Evolutionary conservation across 371 early-diverging fungal species (phyloP).

Genomic region (Saksenaea vasiformis): DNA sequence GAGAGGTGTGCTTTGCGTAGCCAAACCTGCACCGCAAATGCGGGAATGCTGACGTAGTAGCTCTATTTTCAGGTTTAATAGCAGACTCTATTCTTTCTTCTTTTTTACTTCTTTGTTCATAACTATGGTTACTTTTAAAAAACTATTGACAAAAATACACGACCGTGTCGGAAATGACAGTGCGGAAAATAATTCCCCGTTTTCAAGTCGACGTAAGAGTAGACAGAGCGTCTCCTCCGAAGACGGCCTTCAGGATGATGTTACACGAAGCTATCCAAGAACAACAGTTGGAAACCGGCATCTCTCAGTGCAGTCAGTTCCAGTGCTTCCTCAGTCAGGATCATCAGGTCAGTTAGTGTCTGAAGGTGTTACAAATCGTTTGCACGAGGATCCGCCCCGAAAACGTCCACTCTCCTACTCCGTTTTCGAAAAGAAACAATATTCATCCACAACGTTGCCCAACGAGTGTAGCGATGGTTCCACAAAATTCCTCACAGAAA

Average conservation of each 20-base stretch:
- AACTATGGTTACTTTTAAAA: background rate
- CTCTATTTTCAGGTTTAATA: too few species aligned
- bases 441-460: background rate
- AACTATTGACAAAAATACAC: background rate
- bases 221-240: background rate
- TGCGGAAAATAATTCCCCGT: background rate
- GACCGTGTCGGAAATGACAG: background rate
- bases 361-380: background rate
- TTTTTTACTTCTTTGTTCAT: background rate
- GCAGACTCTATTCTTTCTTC: background rate
- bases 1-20: too few species aligned
- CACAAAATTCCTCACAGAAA: background rate
- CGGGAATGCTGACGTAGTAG: too few species aligned
- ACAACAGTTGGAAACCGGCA: background rate
- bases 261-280: slow-evolving; percentile 1
- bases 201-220: background rate
- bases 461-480: background rate
- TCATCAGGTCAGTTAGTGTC: background rate
- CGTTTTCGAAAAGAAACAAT: background rate
- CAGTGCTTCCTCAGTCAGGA: background rate
- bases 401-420: background rate
- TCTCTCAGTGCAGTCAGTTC: background rate
- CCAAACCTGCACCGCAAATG: too few species aligned
- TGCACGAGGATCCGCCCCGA: background rate
- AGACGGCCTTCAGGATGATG: background rate